Percentiles rank a stretch among this genome's conserved stretches.
Conservation (phyloP, 2,329 filamentous ascomycete genomes). For the Apiospora kogelbergensis region DNA sequence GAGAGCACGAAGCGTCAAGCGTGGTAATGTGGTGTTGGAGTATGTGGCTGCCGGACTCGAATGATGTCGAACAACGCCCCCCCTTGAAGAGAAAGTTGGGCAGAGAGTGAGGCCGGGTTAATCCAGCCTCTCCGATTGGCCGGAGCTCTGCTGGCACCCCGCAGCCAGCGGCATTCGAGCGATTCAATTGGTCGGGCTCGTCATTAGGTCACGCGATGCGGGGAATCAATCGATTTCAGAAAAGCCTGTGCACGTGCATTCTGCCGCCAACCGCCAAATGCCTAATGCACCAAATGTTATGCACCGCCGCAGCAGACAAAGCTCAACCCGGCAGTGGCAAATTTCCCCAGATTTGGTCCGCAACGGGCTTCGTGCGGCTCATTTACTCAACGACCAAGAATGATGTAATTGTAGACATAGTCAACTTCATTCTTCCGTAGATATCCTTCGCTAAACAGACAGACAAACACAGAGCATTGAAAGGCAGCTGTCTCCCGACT, state of each 20-base stretch:
- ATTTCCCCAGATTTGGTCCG: not conserved
- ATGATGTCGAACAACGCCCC: conserved; percentile 5
- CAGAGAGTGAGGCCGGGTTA: not conserved
- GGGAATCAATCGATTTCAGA: not conserved
- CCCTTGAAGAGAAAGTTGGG: not conserved
- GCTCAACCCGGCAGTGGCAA: not conserved
- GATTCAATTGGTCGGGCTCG: not conserved
- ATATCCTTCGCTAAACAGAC: too few species aligned
- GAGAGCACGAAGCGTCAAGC: not conserved
- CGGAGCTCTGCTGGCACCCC: not conserved
- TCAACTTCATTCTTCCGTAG: too few species aligned
- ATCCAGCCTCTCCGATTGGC: conserved; percentile 5
- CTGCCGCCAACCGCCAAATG: not conserved
- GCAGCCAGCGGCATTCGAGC: not conserved
- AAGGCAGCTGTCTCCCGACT: too few species aligned
- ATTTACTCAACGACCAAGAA: not conserved
- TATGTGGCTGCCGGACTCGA: not conserved
- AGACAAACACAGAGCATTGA: too few species aligned
- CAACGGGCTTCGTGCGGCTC: not conserved
- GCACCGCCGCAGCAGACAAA: not conserved
- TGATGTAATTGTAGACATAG: not conserved
- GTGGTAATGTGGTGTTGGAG: too few species aligned
- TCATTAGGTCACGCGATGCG: conserved; percentile 10
- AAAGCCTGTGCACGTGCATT: too few species aligned
- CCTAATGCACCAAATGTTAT: too few species aligned